Conservation (phyloP, 306 rosid genomes). For the Sechiopsis laciniata region DNA sequence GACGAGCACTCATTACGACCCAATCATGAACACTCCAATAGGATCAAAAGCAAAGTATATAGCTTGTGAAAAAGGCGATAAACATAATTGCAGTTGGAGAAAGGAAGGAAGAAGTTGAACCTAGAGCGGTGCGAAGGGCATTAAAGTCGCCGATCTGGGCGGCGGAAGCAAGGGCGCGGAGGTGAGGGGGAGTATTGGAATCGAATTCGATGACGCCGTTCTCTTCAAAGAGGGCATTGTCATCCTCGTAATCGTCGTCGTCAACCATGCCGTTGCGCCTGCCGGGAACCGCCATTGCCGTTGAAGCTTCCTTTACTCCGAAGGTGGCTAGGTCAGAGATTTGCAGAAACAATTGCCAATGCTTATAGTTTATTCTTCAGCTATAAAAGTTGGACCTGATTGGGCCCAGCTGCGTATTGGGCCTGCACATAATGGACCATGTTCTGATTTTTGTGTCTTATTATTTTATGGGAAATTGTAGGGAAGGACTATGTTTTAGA, state of each 20-base stretch:
- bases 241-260: constrained; percentile 53
- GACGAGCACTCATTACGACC: not conserved
- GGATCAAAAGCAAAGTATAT: not conserved
- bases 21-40: not conserved
- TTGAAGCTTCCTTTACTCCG: not conserved
- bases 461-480: no score
- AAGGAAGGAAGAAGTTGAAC: constrained; percentile 29
- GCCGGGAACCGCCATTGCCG: constrained; percentile 76
- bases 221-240: constrained; percentile 68
- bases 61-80: not conserved
- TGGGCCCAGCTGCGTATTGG: not conserved
- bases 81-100: not conserved
- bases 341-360: not conserved
- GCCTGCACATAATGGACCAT: not conserved
- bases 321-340: constrained; percentile 6
- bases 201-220: constrained; percentile 35
- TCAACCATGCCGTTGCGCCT: constrained; percentile 58
- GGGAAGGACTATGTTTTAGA: no score
- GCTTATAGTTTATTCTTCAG: not conserved
- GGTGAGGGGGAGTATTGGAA: constrained; percentile 62
- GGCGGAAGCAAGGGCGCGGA: constrained; percentile 62
- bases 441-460: no score
- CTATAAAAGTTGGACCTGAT: not conserved
- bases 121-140: constrained; percentile 69
- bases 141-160: constrained; percentile 48